Evolutionary conservation across 179 eudicot genomes (phyloP), one percentile per base, ranked within the genome.

Genomic region (Spinacia oleracea): DNA sequence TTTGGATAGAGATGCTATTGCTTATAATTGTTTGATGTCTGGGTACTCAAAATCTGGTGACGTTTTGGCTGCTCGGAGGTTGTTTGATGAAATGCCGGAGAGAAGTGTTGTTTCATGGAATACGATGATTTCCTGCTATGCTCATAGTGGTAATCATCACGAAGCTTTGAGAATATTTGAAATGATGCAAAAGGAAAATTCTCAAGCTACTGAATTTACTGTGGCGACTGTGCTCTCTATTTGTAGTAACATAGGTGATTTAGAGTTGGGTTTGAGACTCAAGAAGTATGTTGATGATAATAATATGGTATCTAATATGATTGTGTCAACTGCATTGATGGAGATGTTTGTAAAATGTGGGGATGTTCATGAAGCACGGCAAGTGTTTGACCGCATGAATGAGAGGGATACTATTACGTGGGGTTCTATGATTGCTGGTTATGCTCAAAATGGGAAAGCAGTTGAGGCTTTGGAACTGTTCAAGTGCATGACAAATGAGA

Each of bases 311-410:
- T 50, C 80, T 45, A 73, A 89, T 80, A 84, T 89, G 88, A 85
- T 84, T 67, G 87, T 90, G 67, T 84, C 89, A 2, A 90, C 93
- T 75, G 90, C 91, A 58, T 50, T 90, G 70, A 59, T 90, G 79
- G 93, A 89, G 77, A 89, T 90, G 93, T 83, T 87, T 76, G 89
- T 89, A 38, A 90, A 90, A 82, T 90, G 92, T 77, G 94, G 90
- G 56, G 89, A 78, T n/a, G 85, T 87, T 21, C 73, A 83, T 62
- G 92, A 89, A 67, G 94, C 91, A 14, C 89, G 89, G 6, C 75
- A 78, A 76, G 92, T 65, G 35, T 90, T 90, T 84, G 88, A 90
- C 10, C 62, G 68, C 14, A 86, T 90, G 88, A 50, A 27, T 27
- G 82, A 85, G 68, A 84, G 75, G 46, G 94, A 90, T 79, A 79